Conservation (phyloP, 2,329 filamentous ascomycete genomes). For the Plenodomus lindquistii region DNA sequence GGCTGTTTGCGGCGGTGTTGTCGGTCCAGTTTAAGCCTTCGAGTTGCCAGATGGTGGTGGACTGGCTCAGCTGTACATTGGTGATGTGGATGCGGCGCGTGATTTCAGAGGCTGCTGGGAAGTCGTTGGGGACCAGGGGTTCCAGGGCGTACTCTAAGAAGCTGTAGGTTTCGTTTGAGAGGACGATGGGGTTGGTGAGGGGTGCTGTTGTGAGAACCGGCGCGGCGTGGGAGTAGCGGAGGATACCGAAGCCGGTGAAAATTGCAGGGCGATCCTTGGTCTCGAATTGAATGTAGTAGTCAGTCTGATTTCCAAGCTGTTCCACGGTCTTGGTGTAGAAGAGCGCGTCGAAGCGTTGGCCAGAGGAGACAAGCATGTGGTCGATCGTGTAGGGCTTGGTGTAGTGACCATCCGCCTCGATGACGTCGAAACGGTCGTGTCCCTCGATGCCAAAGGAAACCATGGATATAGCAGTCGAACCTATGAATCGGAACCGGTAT, state of each 20-base stretch:
- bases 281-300: slow-evolving; percentile 54
- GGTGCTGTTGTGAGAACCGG: slow-evolving; percentile 12
- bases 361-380: slow-evolving; percentile 60
- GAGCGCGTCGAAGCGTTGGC: slow-evolving; percentile 65
- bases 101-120: slow-evolving; percentile 38
- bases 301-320: slow-evolving; percentile 49
- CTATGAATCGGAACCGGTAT: slow-evolving; percentile 66
- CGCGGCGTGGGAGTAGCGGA: slow-evolving; percentile 37
- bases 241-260: slow-evolving; percentile 55
- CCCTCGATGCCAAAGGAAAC: slow-evolving; percentile 60
- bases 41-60: slow-evolving; percentile 28
- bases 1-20: slow-evolving; percentile 9
- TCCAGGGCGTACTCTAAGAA: slow-evolving; percentile 47
- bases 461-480: slow-evolving; percentile 59
- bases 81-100: slow-evolving; percentile 40
- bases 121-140: slow-evolving; percentile 38
- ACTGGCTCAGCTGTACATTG: slow-evolving; percentile 22
- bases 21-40: slow-evolving; percentile 28
- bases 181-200: slow-evolving; percentile 27
- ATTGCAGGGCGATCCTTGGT: slow-evolving; percentile 55
- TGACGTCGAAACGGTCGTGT: slow-evolving; percentile 60
- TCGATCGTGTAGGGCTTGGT: slow-evolving; percentile 53
- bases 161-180: slow-evolving; percentile 39
- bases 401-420: slow-evolving; percentile 62
- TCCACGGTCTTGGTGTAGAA: slow-evolving; percentile 56